phyloP scores from a whole-genome alignment of 2,329 filamentous ascomycete genomes.

The Tolypocladium endophyticum region DNA sequence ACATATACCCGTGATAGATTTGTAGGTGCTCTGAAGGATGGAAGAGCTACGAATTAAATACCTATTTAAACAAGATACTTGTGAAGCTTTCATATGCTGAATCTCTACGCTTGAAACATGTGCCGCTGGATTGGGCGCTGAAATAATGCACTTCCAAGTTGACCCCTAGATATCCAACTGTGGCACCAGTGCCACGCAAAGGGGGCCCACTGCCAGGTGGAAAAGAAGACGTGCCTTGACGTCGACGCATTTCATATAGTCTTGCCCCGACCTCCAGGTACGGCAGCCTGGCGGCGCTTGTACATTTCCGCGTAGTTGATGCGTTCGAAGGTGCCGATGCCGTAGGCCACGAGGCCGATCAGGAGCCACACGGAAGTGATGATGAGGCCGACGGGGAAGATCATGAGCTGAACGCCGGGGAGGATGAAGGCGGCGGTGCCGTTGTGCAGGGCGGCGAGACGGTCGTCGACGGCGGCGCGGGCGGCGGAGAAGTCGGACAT shows the following conservation, averaged over 20 bases:
- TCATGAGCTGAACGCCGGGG: conserved; percentile 56
- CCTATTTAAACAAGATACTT: neutral
- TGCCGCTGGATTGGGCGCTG: neutral
- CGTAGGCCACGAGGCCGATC: conserved; percentile 46
- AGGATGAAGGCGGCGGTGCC: conserved; percentile 55
- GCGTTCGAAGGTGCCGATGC: conserved; percentile 54
- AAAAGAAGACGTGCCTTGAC: neutral
- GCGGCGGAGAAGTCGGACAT: conserved; percentile 39
- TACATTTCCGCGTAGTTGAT: conserved; percentile 57
- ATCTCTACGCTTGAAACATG: neutral
- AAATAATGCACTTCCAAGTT: neutral
- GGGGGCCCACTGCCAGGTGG: neutral
- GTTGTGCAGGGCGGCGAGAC: conserved; percentile 33
- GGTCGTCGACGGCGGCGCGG: conserved; percentile 36
- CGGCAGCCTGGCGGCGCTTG: conserved; percentile 20
- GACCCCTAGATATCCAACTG: neutral
- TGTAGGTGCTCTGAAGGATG: neutral
- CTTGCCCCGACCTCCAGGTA: neutral
- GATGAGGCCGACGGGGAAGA: conserved; percentile 61
- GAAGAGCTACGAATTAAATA: neutral
- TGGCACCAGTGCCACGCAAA: neutral
- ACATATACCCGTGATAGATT: neutral
- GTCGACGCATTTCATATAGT: neutral
- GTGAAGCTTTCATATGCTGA: neutral
- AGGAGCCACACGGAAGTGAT: conserved; percentile 53